Evolutionary conservation across 129 eudicot species (phyloP).

Genomic region (Logfia minima): DNA sequence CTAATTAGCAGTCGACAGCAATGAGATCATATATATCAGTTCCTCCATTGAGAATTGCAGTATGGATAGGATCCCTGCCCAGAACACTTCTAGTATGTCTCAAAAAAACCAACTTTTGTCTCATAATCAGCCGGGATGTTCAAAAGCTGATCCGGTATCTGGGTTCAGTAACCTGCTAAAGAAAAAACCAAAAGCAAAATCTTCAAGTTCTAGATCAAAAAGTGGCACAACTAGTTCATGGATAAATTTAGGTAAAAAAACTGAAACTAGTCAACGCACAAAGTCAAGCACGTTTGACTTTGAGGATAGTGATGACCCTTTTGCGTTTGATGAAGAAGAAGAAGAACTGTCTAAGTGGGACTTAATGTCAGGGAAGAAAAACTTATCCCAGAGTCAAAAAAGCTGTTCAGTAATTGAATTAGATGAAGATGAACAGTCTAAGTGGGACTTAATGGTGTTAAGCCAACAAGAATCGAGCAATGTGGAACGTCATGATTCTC

Average conservation of each 20-base stretch:
- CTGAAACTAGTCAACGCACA: constrained; percentile 7
- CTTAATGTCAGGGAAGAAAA: constrained; percentile 41
- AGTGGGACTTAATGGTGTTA: constrained; percentile 26
- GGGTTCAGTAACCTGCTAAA: constrained; percentile 40
- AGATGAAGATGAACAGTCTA: constrained; percentile 31
- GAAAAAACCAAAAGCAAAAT: constrained; percentile 31
- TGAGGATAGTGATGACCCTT: constrained; percentile 72
- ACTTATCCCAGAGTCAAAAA: constrained; percentile 36
- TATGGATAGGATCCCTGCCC: constrained; percentile 43
- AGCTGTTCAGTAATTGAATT: constrained; percentile 43
- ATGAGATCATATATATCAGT: constrained; percentile 39
- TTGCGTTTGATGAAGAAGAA: constrained; percentile 80
- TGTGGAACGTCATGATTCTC: constrained; percentile 38
- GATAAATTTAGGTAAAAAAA: constrained; percentile 25
- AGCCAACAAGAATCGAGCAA: constrained; percentile 58
- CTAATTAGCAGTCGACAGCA: constrained; percentile 41
- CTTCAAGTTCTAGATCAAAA: constrained; percentile 49
- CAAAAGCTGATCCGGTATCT: constrained; percentile 31
- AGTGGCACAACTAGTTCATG: constrained; percentile 26
- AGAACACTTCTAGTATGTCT: constrained; percentile 29
- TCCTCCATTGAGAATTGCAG: constrained; percentile 51
- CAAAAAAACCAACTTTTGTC: constrained; percentile 35
- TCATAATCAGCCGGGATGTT: constrained; percentile 35
- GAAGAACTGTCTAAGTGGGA: constrained; percentile 82
- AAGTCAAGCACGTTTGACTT: constrained; percentile 14